phyloP scores from a whole-genome alignment of 2,329 filamentous ascomycete genomes.

The Elsinoe australis region DNA sequence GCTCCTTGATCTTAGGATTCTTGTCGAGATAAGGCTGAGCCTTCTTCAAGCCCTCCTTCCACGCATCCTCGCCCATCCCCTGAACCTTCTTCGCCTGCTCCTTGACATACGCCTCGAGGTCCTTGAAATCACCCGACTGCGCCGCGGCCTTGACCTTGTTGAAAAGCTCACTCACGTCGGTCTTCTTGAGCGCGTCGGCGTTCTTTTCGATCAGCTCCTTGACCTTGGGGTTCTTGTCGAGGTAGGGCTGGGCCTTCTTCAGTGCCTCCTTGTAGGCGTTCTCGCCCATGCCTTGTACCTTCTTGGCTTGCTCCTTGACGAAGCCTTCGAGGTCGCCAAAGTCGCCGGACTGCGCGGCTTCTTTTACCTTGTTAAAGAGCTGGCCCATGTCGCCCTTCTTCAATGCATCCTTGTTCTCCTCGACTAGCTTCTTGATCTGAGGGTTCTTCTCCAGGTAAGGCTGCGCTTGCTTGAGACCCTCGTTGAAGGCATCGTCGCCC shows the following conservation, averaged over 20 bases:
- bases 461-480: conserved; percentile 62
- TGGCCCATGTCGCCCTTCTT: conserved; percentile 60
- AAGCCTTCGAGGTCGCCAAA: conserved; percentile 53
- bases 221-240: conserved; percentile 69
- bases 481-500: conserved; percentile 64
- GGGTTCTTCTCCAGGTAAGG: conserved; percentile 69
- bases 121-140: conserved; percentile 52
- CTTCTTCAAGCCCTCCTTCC: conserved; percentile 63
- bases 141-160: conserved; percentile 54
- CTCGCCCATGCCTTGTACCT: conserved; percentile 53
- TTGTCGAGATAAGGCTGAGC: conserved; percentile 67
- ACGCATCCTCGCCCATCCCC: conserved; percentile 55
- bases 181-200: conserved; percentile 57
- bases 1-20: conserved; percentile 65
- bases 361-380: conserved; percentile 55
- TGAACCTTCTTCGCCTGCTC: conserved; percentile 53
- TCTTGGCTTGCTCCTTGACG: conserved; percentile 51
- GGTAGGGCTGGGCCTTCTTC: conserved; percentile 61
- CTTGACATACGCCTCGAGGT: conserved; percentile 55
- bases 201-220: conserved; percentile 68
- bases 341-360: conserved; percentile 55
- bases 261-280: conserved; percentile 64
- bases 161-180: conserved; percentile 57
- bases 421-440: conserved; percentile 63
- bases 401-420: conserved; percentile 60